These are phyloP conservation scores for Forsythia viridissima DNA, from an alignment of 257 asterid genomes.

Conservation along the genomic window DNA sequence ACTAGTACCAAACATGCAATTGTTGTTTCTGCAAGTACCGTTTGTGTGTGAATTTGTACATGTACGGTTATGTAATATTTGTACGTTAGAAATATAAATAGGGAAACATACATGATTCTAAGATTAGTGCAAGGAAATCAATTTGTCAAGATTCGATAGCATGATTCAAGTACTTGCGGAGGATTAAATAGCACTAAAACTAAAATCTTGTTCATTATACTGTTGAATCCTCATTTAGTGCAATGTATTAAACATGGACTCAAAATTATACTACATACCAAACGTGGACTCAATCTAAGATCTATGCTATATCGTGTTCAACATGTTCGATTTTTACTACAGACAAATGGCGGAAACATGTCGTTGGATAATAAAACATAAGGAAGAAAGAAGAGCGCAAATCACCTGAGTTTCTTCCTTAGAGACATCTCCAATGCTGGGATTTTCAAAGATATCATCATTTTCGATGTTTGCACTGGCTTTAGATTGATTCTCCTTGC, in stretches of 20 bases:
- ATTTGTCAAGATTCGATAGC: no score
- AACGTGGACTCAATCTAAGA: not conserved
- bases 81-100: no score
- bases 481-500: conserved; percentile 22
- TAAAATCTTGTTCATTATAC: not conserved
- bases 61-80: not conserved
- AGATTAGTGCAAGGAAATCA: no score
- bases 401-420: conserved; percentile 44
- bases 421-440: conserved; percentile 32
- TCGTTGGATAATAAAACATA: not conserved
- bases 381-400: not conserved
- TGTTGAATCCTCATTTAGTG: not conserved
- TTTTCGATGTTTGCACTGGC: conserved; percentile 19
- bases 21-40: no score
- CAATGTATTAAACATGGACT: not conserved
- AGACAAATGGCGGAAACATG: not conserved
- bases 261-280: not conserved
- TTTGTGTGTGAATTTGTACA: not conserved
- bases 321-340: no score
- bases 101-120: no score
- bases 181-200: not conserved
- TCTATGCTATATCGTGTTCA: no score
- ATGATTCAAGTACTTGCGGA: no score
- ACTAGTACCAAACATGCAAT: no score
- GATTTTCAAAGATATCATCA: conserved; percentile 31